phyloP scores from a whole-genome alignment of 768 basidiomycete genomes.

The Auricularia cornea region DNA sequence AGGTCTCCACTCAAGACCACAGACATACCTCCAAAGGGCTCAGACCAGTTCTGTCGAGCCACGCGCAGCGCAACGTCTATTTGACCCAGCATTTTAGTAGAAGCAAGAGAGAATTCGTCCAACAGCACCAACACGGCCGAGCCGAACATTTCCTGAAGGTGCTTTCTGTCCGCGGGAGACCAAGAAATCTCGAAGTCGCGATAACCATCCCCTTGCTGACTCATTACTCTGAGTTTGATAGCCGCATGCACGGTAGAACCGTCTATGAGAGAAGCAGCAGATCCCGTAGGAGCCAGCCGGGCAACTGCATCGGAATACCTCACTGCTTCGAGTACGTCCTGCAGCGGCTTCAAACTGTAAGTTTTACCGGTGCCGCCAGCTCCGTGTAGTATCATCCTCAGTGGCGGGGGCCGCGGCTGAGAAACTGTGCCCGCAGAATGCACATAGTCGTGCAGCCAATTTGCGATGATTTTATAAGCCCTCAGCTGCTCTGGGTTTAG shows the following conservation, averaged over 20 bases:
- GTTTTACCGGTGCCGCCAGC: constrained; percentile 29
- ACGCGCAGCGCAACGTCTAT: constrained; percentile 21
- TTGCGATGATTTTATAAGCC: not conserved
- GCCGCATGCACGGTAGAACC: constrained; percentile 23
- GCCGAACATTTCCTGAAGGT: constrained; percentile 18
- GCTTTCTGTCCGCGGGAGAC: constrained; percentile 11
- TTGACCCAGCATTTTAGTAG: constrained; percentile 17
- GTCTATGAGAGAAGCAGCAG: constrained; percentile 22
- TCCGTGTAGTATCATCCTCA: constrained; percentile 18
- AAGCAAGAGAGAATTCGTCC: constrained; percentile 26
- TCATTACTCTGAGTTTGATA: constrained; percentile 14
- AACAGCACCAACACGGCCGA: constrained; percentile 19
- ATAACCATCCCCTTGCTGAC: constrained; percentile 4
- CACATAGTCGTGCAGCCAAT: not conserved
- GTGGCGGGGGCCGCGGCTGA: not conserved
- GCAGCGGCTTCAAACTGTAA: constrained; percentile 20
- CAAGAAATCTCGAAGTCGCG: constrained; percentile 8
- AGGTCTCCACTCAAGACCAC: constrained; percentile 29
- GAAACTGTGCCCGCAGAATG: not conserved
- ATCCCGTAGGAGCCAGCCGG: constrained; percentile 24
- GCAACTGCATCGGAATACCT: constrained; percentile 15
- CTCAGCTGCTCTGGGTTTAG: not conserved
- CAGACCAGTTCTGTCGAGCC: constrained; percentile 16
- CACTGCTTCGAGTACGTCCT: constrained; percentile 16
- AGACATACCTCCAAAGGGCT: constrained; percentile 23